Evolutionary conservation across 2,329 filamentous ascomycete species (phyloP).

Genomic region (Leptographium flavum): DNA sequence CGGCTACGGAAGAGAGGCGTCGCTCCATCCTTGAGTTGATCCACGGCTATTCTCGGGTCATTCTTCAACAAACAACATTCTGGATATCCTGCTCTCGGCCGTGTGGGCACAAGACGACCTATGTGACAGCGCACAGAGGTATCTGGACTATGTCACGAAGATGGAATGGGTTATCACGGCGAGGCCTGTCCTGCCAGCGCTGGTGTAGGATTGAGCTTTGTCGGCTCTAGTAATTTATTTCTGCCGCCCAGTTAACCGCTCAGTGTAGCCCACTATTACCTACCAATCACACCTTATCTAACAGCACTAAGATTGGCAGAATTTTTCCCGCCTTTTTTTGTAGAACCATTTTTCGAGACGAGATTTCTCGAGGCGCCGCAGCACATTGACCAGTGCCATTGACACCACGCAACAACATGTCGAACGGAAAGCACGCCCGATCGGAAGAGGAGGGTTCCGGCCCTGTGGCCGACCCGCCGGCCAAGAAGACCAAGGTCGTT

Average conservation of each 20-base stretch:
- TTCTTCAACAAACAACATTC: neutral
- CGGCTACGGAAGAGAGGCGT: constrained; percentile 4
- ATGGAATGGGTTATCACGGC: constrained; percentile 7
- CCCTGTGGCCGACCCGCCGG: neutral
- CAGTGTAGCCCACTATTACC: neutral
- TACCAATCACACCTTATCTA: neutral
- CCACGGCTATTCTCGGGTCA: neutral
- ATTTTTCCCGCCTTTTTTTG: constrained; percentile 12
- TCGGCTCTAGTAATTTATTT: too few relatives aligned
- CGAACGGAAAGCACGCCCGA: constrained; percentile 7
- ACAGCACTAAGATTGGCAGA: constrained; percentile 6
- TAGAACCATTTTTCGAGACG: neutral
- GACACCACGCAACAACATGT: constrained; percentile 5
- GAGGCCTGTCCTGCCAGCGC: constrained; percentile 2
- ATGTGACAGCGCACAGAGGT: neutral
- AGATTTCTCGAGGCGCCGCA: neutral
- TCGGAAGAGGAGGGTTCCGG: constrained; percentile 5
- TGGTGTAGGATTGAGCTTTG: neutral
- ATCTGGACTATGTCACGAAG: constrained; percentile 8
- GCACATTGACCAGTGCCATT: neutral
- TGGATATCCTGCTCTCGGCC: constrained; percentile 1
- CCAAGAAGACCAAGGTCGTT: constrained; percentile 9
- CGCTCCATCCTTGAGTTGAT: constrained; percentile 4
- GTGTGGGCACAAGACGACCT: constrained; percentile 9
- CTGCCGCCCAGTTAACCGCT: too few relatives aligned